Evolutionary conservation across 305 asterid species (phyloP), one percentile per base, ranked within the genome.

Genomic region (Fraxinus ornus): DNA sequence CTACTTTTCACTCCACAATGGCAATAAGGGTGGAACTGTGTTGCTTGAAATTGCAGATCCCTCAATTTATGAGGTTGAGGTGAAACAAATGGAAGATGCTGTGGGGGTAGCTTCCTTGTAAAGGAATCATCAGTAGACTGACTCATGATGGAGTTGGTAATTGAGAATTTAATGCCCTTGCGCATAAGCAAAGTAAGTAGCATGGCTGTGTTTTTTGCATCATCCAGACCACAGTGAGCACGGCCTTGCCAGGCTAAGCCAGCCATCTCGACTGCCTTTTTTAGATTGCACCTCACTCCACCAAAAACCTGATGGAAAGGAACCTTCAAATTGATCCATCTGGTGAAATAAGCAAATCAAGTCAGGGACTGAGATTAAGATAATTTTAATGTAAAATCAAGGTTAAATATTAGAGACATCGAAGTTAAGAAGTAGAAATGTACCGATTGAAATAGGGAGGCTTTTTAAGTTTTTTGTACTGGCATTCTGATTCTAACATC

Each of bases 171-270:
- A 64, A 88, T 88, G 57, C 98, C 97, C 84, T 44, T 88, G 72
- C 81, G 89, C 95, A 94, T 92, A 52, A 94, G 90, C 71, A 84
- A 68, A 36, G 93, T 83, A 73, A 94, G 95, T 26, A 94, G 81
- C 62, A 91, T 92, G 75, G 98, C 98, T 2, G 98, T 93, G 90
- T 94, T 94, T 76, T 86, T 94, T 44, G 98, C 98, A 83, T 94
- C 97, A 86, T 94, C 98, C 44, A 93, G 87, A 72, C 98, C 98
- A 82, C 97, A 94, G 80, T 94, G 98, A 36, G 98, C 90, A 47
- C 97, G 97, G 7, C 98, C 98, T 87, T 90, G 94, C 98, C 98
- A 94, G 24, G 87, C 78, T 52, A 94, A 88, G 79, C 98, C 98
- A 36, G 98, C 92, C 83, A 87, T 89, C 88, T 94, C 92, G 15